phyloP scores from a whole-genome alignment of 352 stramenopile genomes.

The Phytophthora nicotianae region DNA sequence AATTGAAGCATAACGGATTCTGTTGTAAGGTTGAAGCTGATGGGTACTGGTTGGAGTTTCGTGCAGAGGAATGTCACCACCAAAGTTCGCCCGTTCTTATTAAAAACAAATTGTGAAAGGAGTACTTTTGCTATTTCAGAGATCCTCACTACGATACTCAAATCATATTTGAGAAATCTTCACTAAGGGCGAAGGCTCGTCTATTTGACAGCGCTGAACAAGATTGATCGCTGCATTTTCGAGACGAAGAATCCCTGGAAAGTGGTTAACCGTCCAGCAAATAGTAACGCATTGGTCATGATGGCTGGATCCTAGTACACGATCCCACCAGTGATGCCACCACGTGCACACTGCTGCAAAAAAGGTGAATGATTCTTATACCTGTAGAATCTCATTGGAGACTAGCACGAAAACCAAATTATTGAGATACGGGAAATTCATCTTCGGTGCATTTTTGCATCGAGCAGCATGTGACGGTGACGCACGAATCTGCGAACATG shows the following conservation, averaged over 20 bases:
- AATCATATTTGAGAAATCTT: too few species aligned
- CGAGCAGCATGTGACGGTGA: slow-evolving; percentile 3
- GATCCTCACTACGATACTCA: too few species aligned
- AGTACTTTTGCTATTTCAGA: too few species aligned
- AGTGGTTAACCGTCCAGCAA: slow-evolving; percentile 2
- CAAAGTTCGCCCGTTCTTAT: not conserved
- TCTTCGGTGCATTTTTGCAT: too few species aligned
- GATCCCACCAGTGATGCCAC: not conserved
- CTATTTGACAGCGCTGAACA: not conserved
- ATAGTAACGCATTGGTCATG: not conserved
- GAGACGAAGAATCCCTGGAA: not conserved
- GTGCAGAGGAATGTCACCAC: not conserved
- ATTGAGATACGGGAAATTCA: too few species aligned
- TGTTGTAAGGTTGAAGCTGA: not conserved
- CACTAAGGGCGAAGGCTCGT: not conserved
- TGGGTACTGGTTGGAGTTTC: not conserved
- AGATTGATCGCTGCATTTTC: not conserved
- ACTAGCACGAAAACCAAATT: too few species aligned
- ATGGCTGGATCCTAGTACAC: not conserved
- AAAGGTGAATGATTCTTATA: too few species aligned
- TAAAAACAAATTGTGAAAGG: too few species aligned
- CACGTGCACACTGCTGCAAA: not conserved
- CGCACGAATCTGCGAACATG: slow-evolving; percentile 4
- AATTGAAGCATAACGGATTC: not conserved
- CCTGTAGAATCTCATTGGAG: too few species aligned